A percentile compares a stretch with the other conserved stretches of the same genome.
phyloP scores from a whole-genome alignment of 2,329 filamentous ascomycete genomes.

The Alternaria sp. region DNA sequence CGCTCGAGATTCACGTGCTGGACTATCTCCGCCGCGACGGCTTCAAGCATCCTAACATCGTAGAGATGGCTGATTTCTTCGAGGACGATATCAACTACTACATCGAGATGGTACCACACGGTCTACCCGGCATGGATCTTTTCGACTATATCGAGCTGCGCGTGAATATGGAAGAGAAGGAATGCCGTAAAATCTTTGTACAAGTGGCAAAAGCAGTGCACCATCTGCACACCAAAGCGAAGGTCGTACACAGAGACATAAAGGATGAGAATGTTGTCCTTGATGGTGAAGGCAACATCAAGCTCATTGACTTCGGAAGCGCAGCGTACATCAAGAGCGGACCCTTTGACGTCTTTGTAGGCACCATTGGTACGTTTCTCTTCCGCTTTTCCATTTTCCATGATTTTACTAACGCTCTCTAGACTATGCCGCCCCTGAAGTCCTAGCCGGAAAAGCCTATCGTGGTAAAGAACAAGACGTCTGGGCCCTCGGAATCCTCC shows the following conservation, averaged over 20 bases:
- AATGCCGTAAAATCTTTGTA: slow-evolving; percentile 93
- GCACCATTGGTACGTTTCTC: slow-evolving; percentile 82
- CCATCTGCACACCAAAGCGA: slow-evolving; percentile 87
- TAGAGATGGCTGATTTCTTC: slow-evolving; percentile 74
- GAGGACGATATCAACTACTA: slow-evolving; percentile 93
- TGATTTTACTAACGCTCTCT: slow-evolving; percentile 18
- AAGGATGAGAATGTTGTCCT: slow-evolving; percentile 98
- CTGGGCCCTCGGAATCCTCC: slow-evolving; percentile 94
- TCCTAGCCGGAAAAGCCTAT: slow-evolving; percentile 90
- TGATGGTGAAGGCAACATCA: slow-evolving; percentile 93
- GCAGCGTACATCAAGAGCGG: slow-evolving; percentile 98
- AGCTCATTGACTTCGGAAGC: slow-evolving; percentile 97
- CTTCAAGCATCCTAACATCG: slow-evolving; percentile 70
- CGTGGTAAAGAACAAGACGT: slow-evolving; percentile 97
- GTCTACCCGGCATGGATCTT: slow-evolving; percentile 94
- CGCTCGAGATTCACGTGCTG: slow-evolving; percentile 94
- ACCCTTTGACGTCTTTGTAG: slow-evolving; percentile 98
- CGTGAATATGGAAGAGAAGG: slow-evolving; percentile 93
- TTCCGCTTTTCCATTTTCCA: not conserved
- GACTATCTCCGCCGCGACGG: slow-evolving; percentile 85
- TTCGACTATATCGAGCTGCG: slow-evolving; percentile 99
- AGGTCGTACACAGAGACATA: slow-evolving; percentile 96
- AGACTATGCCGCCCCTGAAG: slow-evolving; percentile 99
- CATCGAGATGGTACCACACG: slow-evolving; percentile 97
- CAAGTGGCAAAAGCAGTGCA: slow-evolving; percentile 91